These are phyloP conservation scores for Quercus alba DNA, from an alignment of 306 rosid species.

Conservation along the genomic window DNA sequence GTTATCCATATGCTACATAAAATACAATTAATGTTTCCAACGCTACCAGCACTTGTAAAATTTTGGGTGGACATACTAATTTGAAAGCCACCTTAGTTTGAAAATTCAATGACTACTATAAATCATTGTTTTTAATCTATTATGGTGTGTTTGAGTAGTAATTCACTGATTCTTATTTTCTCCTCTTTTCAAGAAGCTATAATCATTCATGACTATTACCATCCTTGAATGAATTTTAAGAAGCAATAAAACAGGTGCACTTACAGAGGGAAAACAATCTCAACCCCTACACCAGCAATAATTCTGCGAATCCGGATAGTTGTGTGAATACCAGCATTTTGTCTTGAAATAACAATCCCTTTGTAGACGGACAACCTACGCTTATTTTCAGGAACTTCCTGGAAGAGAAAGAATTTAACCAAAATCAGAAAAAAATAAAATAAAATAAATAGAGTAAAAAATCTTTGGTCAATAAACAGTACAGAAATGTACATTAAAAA, in stretches of 20 bases:
- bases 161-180: too few relatives aligned
- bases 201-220: too few relatives aligned
- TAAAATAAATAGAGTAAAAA: too few relatives aligned
- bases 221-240: background rate
- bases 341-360: conserved; percentile 89
- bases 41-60: background rate
- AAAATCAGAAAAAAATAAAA: conserved; percentile 3
- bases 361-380: conserved; percentile 84
- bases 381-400: conserved; percentile 95
- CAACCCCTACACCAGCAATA: conserved; percentile 92
- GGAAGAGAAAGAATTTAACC: conserved; percentile 27
- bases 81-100: background rate
- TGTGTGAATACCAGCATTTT: conserved; percentile 95
- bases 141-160: too few relatives aligned
- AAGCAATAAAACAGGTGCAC: conserved; percentile 23
- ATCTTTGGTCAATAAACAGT: background rate
- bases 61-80: background rate
- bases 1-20: background rate
- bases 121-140: too few relatives aligned
- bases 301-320: conserved; percentile 88
- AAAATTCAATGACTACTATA: too few relatives aligned
- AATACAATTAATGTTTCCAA: background rate
- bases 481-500: background rate
- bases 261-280: conserved; percentile 92
- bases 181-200: too few relatives aligned